A percentile compares a stretch with the other conserved stretches of the same genome.
Conservation (phyloP, 306 rosid genomes). For the Sindora glabra region DNA sequence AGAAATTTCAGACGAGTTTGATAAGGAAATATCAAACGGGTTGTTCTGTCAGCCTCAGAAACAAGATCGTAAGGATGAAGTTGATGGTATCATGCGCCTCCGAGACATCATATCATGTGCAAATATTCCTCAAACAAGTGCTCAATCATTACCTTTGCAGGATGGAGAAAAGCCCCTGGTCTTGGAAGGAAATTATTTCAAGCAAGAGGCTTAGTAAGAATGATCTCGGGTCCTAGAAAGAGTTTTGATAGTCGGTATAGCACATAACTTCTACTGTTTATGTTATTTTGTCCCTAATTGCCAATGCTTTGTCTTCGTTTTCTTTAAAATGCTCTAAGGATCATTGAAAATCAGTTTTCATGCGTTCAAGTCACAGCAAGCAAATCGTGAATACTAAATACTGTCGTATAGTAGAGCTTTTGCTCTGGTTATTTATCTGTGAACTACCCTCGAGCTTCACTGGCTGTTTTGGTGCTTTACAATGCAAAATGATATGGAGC, state of each 20-base stretch:
- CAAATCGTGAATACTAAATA: too few species aligned
- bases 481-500: too few species aligned
- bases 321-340: conserved; percentile 21
- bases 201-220: conserved; percentile 24
- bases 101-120: too few species aligned
- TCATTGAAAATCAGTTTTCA: neutral
- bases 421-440: too few species aligned
- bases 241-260: conserved; percentile 21
- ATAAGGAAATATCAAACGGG: too few species aligned
- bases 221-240: conserved; percentile 6
- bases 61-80: conserved; percentile 33
- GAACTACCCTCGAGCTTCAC: too few species aligned
- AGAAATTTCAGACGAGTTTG: conserved; percentile 36
- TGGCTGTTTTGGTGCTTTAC: too few species aligned
- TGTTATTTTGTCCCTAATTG: conserved; percentile 9
- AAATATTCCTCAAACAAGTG: too few species aligned
- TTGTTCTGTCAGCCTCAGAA: conserved; percentile 21
- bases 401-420: too few species aligned
- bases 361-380: too few species aligned
- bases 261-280: conserved; percentile 7
- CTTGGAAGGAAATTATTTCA: conserved; percentile 22
- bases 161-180: conserved; percentile 18
- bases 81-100: conserved; percentile 30
- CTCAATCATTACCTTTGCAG: conserved; percentile 19
- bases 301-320: conserved; percentile 4